Conservation (phyloP, 1,284 basidiomycete species). For the Rhodotorula sp. region DNA sequence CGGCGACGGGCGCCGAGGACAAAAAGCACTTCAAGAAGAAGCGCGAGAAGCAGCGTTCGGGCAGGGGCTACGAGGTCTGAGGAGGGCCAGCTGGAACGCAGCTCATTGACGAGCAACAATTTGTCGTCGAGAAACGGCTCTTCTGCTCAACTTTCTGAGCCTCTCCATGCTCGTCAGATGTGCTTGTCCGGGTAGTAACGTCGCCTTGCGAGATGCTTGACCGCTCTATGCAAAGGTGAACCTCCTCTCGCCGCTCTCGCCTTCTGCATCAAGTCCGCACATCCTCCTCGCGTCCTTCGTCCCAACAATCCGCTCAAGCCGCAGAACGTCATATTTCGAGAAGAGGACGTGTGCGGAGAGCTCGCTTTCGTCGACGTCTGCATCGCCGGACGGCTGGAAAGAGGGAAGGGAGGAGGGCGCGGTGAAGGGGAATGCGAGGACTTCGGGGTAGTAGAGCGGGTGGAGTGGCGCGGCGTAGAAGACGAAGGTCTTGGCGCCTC, state of each 20-base stretch:
- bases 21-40: conserved; percentile 91
- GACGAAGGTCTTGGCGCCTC: conserved; percentile 85
- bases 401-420: conserved; percentile 68
- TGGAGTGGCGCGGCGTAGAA: conserved; percentile 93
- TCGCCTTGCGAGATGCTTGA: neutral
- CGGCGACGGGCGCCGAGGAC: conserved; percentile 51
- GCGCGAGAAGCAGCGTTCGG: conserved; percentile 79
- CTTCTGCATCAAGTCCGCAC: conserved; percentile 12
- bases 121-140: neutral
- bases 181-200: neutral
- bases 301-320: conserved; percentile 51
- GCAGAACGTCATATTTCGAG: conserved; percentile 82
- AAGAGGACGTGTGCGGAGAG: conserved; percentile 74
- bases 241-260: conserved; percentile 13
- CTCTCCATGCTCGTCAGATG: neutral
- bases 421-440: conserved; percentile 81
- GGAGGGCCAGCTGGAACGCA: neutral
- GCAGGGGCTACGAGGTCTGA: conserved; percentile 72
- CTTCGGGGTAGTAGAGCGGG: conserved; percentile 84
- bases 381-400: conserved; percentile 39
- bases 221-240: conserved; percentile 33
- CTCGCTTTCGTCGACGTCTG: conserved; percentile 63
- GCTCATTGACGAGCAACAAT: no score
- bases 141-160: no score
- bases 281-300: conserved; percentile 33